phyloP scores from a whole-genome alignment of 2,329 filamentous ascomycete genomes.

The Cladosporium sphaerospermum region DNA sequence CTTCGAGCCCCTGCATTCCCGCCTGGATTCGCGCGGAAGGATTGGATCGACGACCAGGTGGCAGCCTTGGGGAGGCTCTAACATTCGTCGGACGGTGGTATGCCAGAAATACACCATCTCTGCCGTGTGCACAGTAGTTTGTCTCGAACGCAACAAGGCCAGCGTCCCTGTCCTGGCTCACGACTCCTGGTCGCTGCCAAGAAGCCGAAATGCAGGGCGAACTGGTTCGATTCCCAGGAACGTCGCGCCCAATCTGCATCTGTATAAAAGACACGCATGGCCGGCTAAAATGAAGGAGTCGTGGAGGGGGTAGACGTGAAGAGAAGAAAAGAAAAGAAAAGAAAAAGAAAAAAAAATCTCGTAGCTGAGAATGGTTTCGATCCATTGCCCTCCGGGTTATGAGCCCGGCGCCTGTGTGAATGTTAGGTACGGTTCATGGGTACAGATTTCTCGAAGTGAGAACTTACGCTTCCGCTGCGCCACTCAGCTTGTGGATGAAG shows the following conservation, averaged over 20 bases:
- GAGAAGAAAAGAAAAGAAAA: background rate
- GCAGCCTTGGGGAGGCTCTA: no score
- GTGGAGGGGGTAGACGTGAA: no score
- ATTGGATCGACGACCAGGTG: background rate
- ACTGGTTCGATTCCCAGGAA: no score
- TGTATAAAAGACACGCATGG: no score
- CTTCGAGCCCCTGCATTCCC: background rate
- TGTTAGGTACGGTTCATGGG: background rate
- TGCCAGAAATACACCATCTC: no score
- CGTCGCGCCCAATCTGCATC: no score
- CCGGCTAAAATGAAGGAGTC: background rate
- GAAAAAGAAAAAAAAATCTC: background rate
- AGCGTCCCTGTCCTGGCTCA: no score
- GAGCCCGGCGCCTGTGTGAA: conserved; percentile 2
- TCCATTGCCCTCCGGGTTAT: conserved; percentile 14
- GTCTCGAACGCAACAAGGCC: background rate
- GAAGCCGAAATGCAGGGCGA: no score
- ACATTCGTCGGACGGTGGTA: no score
- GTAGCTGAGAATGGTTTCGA: conserved; percentile 14
- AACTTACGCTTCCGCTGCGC: conserved; percentile 12
- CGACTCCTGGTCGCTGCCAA: no score
- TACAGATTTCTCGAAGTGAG: background rate
- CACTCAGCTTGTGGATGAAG: conserved; percentile 7
- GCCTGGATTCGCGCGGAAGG: background rate
- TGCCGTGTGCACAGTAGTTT: no score